phyloP scores from a whole-genome alignment of 306 rosid genomes.

The cucumber (Cucumis sativus) region DNA sequence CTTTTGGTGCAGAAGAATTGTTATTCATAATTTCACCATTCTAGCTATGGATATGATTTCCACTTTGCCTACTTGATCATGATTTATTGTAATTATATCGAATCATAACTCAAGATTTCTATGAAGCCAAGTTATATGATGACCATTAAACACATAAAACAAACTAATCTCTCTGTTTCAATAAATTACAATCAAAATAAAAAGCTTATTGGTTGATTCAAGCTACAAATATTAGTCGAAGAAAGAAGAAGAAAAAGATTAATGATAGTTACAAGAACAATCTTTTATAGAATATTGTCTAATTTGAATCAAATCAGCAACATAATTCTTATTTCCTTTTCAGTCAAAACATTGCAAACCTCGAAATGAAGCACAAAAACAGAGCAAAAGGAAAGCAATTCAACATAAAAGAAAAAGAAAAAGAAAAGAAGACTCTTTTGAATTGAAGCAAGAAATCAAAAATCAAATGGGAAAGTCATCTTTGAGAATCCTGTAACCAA shows the following conservation, averaged over 20 bases:
- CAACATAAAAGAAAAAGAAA: neutral
- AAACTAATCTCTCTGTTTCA: neutral
- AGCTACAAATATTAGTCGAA: neutral
- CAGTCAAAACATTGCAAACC: neutral
- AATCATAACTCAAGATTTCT: neutral
- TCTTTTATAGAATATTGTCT: neutral
- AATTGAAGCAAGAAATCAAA: neutral
- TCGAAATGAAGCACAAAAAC: neutral
- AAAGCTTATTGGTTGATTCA: neutral
- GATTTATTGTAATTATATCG: neutral
- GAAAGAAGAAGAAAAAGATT: neutral
- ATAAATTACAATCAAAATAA: neutral
- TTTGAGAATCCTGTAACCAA: constrained; percentile 42
- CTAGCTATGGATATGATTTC: neutral
- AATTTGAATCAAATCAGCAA: neutral
- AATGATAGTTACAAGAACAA: neutral
- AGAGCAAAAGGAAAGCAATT: neutral
- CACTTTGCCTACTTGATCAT: neutral
- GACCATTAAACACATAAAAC: neutral
- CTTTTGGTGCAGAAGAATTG: neutral
- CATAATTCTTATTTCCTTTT: neutral
- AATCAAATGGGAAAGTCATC: constrained; percentile 25
- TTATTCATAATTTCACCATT: neutral
- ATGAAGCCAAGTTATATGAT: neutral
- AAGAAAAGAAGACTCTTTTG: neutral